Evolutionary conservation across 1,139 yeast species (phyloP).

Genomic region (Wickerhamomyces sp.): DNA sequence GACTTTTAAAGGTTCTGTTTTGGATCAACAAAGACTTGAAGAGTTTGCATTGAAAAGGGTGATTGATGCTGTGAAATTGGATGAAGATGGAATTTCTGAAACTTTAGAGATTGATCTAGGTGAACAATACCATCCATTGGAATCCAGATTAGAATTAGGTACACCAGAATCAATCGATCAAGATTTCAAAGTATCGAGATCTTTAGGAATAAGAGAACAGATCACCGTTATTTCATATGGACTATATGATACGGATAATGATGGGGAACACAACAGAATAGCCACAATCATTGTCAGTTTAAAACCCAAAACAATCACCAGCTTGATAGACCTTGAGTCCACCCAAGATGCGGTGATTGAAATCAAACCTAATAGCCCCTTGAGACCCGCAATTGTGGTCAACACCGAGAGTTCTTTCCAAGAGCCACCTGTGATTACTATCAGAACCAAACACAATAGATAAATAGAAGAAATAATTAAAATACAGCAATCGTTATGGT

Average conservation of each 20-base stretch:
- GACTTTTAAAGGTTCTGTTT: slow-evolving; percentile 13
- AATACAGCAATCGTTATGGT: too few relatives aligned
- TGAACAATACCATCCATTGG: slow-evolving; percentile 7
- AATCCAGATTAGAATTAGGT: slow-evolving; percentile 25
- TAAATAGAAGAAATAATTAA: background rate
- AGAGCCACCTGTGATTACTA: slow-evolving; percentile 19
- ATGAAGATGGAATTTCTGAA: slow-evolving; percentile 28
- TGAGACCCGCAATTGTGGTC: slow-evolving; percentile 22
- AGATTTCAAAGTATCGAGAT: slow-evolving; percentile 19
- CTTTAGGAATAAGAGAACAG: slow-evolving; percentile 15
- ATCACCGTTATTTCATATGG: slow-evolving; percentile 27
- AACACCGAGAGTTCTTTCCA: slow-evolving; percentile 21
- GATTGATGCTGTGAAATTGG: slow-evolving; percentile 28
- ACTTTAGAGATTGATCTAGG: slow-evolving; percentile 15
- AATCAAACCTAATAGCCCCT: slow-evolving; percentile 24
- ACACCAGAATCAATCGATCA: slow-evolving; percentile 28
- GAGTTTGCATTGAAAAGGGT: slow-evolving; percentile 26
- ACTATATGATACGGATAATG: slow-evolving; percentile 23
- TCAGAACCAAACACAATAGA: slow-evolving; percentile 24
- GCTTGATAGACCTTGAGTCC: slow-evolving; percentile 14
- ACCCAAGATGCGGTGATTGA: slow-evolving; percentile 28
- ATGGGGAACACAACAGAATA: slow-evolving; percentile 21
- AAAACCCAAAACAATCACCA: slow-evolving; percentile 12
- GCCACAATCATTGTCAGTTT: slow-evolving; percentile 20
- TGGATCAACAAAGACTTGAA: slow-evolving; percentile 13